These are phyloP conservation scores for Capronia coronata DNA, from an alignment of 2,329 filamentous ascomycete genomes.

Conservation along the genomic window DNA sequence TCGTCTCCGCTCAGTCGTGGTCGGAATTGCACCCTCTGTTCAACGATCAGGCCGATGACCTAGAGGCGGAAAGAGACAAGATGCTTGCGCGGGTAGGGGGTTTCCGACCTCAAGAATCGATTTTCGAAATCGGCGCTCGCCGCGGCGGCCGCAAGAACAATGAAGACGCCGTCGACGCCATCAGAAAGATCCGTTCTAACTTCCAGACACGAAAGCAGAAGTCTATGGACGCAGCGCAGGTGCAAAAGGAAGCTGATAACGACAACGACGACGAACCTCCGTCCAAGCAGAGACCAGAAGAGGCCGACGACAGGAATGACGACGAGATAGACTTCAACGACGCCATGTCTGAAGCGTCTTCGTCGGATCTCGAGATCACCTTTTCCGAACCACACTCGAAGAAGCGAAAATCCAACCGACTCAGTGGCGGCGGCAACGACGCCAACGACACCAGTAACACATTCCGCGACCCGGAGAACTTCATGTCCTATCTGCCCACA, in stretches of 20 bases:
- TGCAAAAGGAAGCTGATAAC: slow-evolving; percentile 34
- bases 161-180: slow-evolving; percentile 56
- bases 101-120: slow-evolving; percentile 84
- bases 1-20: slow-evolving; percentile 65
- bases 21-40: slow-evolving; percentile 75
- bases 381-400: slow-evolving; percentile 49
- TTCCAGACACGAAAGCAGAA: slow-evolving; percentile 40
- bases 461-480: slow-evolving; percentile 80
- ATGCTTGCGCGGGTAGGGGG: slow-evolving; percentile 86
- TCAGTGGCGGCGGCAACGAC: no score
- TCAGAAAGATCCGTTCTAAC: slow-evolving; percentile 39
- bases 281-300: slow-evolving; percentile 30
- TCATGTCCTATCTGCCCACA: slow-evolving; percentile 92
- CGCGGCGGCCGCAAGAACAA: slow-evolving; percentile 64
- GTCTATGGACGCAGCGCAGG: slow-evolving; percentile 29
- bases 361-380: slow-evolving; percentile 61
- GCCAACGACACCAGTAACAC: slow-evolving; percentile 44
- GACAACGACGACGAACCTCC: slow-evolving; percentile 28
- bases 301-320: slow-evolving; percentile 35
- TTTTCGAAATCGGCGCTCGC: slow-evolving; percentile 87
- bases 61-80: slow-evolving; percentile 67
- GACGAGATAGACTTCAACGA: slow-evolving; percentile 32
- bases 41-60: slow-evolving; percentile 57
- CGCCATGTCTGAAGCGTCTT: slow-evolving; percentile 55
- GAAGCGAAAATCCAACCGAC: slow-evolving; percentile 42